These are phyloP conservation scores for Dicorynia guianensis DNA, from an alignment of 306 rosid genomes.

Conservation along the genomic window DNA sequence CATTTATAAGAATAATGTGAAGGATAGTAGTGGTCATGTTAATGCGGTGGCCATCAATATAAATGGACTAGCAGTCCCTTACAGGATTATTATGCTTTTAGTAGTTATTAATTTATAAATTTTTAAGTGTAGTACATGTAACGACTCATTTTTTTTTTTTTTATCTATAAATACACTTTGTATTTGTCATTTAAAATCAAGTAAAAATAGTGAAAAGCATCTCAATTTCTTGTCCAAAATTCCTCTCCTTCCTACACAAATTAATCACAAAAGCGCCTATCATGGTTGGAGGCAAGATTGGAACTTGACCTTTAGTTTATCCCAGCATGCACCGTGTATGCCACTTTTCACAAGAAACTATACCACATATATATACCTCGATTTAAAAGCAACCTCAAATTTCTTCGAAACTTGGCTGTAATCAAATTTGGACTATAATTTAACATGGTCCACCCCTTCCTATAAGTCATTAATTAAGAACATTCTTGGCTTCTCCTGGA, in stretches of 20 bases:
- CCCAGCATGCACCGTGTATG: constrained; percentile 30
- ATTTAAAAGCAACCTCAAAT: constrained; percentile 26
- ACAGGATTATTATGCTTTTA: too few species aligned
- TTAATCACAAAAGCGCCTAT: neutral
- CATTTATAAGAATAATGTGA: too few species aligned
- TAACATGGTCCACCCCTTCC: constrained; percentile 38
- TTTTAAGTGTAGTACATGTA: too few species aligned
- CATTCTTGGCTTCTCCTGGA: constrained; percentile 31
- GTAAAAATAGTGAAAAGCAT: too few species aligned
- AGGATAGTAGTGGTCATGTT: too few species aligned
- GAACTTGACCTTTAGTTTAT: constrained; percentile 36
- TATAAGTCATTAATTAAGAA: constrained; percentile 24
- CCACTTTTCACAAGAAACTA: constrained; percentile 10
- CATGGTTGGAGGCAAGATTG: constrained; percentile 39
- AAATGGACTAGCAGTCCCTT: too few species aligned
- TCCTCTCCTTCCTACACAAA: neutral
- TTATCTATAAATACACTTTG: too few species aligned
- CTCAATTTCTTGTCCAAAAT: too few species aligned
- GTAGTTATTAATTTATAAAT: too few species aligned
- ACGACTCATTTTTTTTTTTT: too few species aligned
- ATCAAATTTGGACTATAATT: constrained; percentile 16
- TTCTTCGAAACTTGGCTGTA: constrained; percentile 21
- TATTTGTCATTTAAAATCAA: too few species aligned
- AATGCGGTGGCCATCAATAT: too few species aligned
- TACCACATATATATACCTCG: constrained; percentile 23